Conservation (phyloP, 805 yeast genomes). For the Groenewaldozyma tartarivorans region DNA sequence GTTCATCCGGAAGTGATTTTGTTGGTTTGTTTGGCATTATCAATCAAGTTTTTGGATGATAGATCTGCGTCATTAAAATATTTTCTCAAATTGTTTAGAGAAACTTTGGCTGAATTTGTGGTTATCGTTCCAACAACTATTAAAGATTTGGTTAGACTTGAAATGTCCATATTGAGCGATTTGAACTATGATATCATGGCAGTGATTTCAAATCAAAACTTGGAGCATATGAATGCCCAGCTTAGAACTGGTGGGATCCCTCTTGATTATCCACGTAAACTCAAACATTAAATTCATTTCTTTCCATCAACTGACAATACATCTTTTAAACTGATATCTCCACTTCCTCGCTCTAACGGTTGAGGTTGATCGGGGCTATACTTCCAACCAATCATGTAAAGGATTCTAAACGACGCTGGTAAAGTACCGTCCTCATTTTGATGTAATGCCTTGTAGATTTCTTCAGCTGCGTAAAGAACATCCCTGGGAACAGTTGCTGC, state of each 20-base stretch:
- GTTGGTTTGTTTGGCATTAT: constrained; percentile 7
- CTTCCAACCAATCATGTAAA: constrained; percentile 87
- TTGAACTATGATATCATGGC: constrained; percentile 7
- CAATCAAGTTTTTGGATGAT: constrained; percentile 13
- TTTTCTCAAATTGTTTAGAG: constrained; percentile 3
- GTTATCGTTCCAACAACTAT: constrained; percentile 4
- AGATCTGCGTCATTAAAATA: constrained; percentile 3
- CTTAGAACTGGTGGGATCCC: constrained; percentile 3
- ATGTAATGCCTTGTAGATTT: constrained; percentile 62
- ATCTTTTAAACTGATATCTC: constrained; percentile 59
- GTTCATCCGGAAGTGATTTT: constrained; percentile 12
- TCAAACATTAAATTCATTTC: no score
- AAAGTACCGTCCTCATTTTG: constrained; percentile 51
- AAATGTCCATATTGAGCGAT: constrained; percentile 8
- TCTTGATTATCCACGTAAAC: constrained; percentile 1
- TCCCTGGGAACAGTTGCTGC: constrained; percentile 44
- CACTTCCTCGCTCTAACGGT: constrained; percentile 67
- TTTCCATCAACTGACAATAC: constrained; percentile 28
- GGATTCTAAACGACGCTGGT: constrained; percentile 74
- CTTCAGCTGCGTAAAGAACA: constrained; percentile 63
- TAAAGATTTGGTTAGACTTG: constrained; percentile 4
- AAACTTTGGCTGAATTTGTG: constrained; percentile 1
- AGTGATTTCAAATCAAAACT: constrained; percentile 3
- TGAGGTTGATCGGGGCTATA: constrained; percentile 58
- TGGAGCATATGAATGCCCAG: constrained; percentile 5